phyloP scores from a whole-genome alignment of 2,329 filamentous ascomycete genomes.

The Penicillium sp. region DNA sequence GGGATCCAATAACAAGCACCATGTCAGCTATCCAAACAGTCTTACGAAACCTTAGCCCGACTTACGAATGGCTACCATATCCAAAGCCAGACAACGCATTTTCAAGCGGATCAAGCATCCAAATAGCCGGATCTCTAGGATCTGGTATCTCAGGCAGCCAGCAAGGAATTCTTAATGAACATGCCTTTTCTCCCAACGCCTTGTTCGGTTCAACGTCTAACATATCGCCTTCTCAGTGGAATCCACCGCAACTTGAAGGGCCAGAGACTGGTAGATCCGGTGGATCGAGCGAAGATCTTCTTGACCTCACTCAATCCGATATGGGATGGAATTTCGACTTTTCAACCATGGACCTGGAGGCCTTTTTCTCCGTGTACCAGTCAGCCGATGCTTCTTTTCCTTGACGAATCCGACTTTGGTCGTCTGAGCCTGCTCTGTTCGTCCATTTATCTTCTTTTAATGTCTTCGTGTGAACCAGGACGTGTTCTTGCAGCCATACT shows the following conservation, averaged over 20 bases:
- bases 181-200: neutral
- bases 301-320: slow-evolving; percentile 38
- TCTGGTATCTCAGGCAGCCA: neutral
- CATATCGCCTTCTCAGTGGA: slow-evolving; percentile 23
- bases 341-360: slow-evolving; percentile 41
- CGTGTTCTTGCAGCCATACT: too few relatives aligned
- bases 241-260: slow-evolving; percentile 19
- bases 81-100: neutral
- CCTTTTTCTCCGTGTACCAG: slow-evolving; percentile 38
- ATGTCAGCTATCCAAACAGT: slow-evolving; percentile 35
- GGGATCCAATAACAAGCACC: slow-evolving; percentile 28
- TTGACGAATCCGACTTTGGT: neutral
- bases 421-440: neutral
- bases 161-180: neutral
- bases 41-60: slow-evolving; percentile 30
- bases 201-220: slow-evolving; percentile 2
- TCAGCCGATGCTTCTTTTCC: slow-evolving; percentile 13
- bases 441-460: neutral
- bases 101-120: neutral
- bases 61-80: slow-evolving; percentile 28
- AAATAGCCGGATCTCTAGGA: neutral
- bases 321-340: slow-evolving; percentile 43
- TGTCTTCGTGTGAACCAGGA: neutral
- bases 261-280: slow-evolving; percentile 22
- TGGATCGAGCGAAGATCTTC: slow-evolving; percentile 31